phyloP scores from a whole-genome alignment of 768 basidiomycete species.

The Trametes cingulata region DNA sequence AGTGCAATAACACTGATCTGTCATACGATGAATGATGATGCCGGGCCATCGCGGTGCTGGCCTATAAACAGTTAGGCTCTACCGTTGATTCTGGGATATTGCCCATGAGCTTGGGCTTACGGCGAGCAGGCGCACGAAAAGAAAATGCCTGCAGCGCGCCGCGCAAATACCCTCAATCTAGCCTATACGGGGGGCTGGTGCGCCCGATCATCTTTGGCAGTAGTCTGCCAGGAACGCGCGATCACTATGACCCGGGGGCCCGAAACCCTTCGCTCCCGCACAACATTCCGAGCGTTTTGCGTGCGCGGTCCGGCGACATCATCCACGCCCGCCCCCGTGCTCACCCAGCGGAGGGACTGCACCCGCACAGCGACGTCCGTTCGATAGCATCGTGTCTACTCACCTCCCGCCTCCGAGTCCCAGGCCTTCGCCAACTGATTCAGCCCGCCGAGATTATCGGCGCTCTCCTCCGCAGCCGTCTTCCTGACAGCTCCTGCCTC shows the following conservation, averaged over 20 bases:
- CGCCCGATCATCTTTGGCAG: slow-evolving; percentile 20
- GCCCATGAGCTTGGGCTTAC: background rate
- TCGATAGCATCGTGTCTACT: slow-evolving; percentile 20
- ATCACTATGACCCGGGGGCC: slow-evolving; percentile 21
- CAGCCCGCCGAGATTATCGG: background rate
- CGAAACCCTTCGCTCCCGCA: slow-evolving; percentile 14
- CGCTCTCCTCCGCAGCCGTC: background rate
- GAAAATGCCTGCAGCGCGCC: slow-evolving; percentile 9
- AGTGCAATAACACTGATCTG: slow-evolving; percentile 24
- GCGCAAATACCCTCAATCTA: slow-evolving; percentile 26
- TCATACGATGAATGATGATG: slow-evolving; percentile 28
- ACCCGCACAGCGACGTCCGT: background rate
- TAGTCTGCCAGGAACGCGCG: slow-evolving; percentile 25
- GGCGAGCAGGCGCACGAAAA: slow-evolving; percentile 1
- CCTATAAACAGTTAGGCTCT: slow-evolving; percentile 21
- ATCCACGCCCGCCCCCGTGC: background rate
- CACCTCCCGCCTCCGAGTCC: slow-evolving; percentile 13
- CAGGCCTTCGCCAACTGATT: slow-evolving; percentile 7
- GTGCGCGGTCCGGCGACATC: slow-evolving; percentile 8
- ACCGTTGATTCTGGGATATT: slow-evolving; percentile 12
- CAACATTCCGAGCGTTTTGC: slow-evolving; percentile 16
- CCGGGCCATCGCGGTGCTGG: slow-evolving; percentile 19
- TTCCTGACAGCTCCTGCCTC: slow-evolving; percentile 15
- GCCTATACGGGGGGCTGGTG: slow-evolving; percentile 19
- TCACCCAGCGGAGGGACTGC: background rate